These are phyloP conservation scores for Pleurotus salmoneostramineus DNA, from an alignment of 768 basidiomycete genomes.

Conservation along the genomic window DNA sequence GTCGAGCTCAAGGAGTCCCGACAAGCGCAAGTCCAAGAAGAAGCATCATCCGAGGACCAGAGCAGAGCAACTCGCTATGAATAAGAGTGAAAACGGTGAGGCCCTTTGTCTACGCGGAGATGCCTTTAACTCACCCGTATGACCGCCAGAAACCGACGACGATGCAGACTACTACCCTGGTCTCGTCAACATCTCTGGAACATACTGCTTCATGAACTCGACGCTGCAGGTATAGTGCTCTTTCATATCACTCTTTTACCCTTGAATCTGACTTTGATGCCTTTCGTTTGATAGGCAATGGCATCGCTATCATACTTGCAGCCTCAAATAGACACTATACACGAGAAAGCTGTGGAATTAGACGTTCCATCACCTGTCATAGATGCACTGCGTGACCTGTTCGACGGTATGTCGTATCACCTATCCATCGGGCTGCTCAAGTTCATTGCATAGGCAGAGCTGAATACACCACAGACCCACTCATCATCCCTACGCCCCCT, in stretches of 20 bases:
- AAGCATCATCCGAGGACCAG: constrained; percentile 44
- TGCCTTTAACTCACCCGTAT: background rate
- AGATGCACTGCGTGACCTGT: constrained; percentile 70
- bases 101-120: too few species aligned
- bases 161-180: constrained; percentile 73
- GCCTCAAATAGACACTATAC: constrained; percentile 73
- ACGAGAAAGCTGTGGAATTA: constrained; percentile 69
- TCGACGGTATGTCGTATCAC: constrained; percentile 48
- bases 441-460: constrained; percentile 32
- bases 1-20: background rate
- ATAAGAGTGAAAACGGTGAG: constrained; percentile 20
- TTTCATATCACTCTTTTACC: constrained; percentile 12
- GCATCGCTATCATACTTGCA: constrained; percentile 83
- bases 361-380: constrained; percentile 87
- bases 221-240: constrained; percentile 66
- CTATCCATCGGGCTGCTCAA: background rate
- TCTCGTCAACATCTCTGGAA: constrained; percentile 92
- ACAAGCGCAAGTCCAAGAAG: constrained; percentile 44
- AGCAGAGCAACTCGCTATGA: constrained; percentile 52
- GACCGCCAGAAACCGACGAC: constrained; percentile 15
- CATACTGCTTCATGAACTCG: constrained; percentile 97
- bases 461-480: constrained; percentile 58
- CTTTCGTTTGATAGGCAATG: constrained; percentile 57
- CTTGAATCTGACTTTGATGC: background rate
- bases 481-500: constrained; percentile 67